These are phyloP conservation scores for Phlyctochytrium arcticum DNA, from an alignment of 192 early-diverging fungal species.

Conservation along the genomic window DNA sequence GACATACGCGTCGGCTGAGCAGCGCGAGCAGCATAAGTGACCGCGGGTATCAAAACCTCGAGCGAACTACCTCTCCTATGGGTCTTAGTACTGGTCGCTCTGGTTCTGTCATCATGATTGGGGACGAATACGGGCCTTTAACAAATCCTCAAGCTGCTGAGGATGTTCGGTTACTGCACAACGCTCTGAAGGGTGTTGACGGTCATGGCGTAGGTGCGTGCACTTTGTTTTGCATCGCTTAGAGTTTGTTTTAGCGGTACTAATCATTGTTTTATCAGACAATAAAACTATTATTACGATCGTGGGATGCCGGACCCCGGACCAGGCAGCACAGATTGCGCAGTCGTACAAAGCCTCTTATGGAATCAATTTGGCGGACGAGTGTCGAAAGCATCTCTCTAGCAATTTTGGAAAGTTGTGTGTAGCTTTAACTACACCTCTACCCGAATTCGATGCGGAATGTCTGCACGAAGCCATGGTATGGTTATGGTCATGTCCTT, in stretches of 20 bases:
- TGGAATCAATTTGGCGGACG: not conserved
- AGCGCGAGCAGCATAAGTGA: not conserved
- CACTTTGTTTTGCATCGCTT: not conserved
- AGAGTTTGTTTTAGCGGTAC: not conserved
- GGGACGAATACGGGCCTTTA: not conserved
- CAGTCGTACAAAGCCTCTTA: slow-evolving; percentile 5
- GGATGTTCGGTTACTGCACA: not conserved
- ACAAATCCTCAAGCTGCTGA: not conserved
- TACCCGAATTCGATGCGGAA: slow-evolving; percentile 9
- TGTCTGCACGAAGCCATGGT: slow-evolving; percentile 6
- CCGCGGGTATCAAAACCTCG: not conserved
- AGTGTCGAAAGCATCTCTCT: not conserved
- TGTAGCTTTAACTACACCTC: slow-evolving; percentile 1
- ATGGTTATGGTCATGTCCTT: not conserved
- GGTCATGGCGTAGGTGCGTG: not conserved
- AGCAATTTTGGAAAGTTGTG: slow-evolving; percentile 14
- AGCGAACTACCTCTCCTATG: not conserved
- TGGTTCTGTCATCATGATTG: no score
- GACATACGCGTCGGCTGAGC: not conserved
- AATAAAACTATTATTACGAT: not conserved
- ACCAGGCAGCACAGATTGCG: not conserved
- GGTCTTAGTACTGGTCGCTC: no score
- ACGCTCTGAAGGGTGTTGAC: not conserved
- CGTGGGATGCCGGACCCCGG: slow-evolving; percentile 2
- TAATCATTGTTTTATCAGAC: not conserved